phyloP scores from a whole-genome alignment of 2,329 filamentous ascomycete species.

The Exophiala calicioides region DNA sequence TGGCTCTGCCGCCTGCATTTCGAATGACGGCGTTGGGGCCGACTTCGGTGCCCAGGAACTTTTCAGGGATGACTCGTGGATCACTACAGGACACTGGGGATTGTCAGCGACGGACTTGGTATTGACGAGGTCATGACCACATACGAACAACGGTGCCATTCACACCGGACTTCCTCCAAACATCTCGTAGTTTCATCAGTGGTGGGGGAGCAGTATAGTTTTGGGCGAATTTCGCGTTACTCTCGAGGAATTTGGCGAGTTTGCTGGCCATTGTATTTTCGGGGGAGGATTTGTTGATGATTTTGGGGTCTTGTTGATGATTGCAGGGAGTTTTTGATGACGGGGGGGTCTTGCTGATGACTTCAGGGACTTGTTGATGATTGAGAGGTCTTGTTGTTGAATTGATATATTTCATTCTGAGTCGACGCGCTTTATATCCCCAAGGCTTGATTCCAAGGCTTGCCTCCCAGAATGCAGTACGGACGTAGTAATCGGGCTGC shows the following conservation, averaged over 20 bases:
- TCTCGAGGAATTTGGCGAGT: background rate
- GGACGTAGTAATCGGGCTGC: too few species aligned
- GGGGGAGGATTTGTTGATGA: too few species aligned
- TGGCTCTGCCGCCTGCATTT: conserved; percentile 5
- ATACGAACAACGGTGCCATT: background rate
- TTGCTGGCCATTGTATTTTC: background rate
- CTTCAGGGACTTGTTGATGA: too few species aligned
- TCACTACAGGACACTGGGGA: conserved; percentile 2
- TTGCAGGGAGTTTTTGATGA: too few species aligned
- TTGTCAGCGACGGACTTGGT: background rate
- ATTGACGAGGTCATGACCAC: background rate
- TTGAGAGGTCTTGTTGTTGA: too few species aligned
- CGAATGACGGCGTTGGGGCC: conserved; percentile 1
- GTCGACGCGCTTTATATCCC: too few species aligned
- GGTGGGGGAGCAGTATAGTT: background rate
- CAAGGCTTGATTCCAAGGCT: too few species aligned
- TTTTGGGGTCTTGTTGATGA: too few species aligned
- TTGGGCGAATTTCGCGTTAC: background rate
- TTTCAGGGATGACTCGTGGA: conserved; percentile 1
- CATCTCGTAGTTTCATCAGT: conserved; percentile 3
- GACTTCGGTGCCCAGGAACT: background rate
- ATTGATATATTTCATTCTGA: too few species aligned
- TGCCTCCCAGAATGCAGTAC: too few species aligned
- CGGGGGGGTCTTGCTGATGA: too few species aligned
- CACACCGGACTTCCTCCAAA: background rate